Evolutionary conservation across 306 rosid species (phyloP).

Genomic region (Cajanus cajan): DNA sequence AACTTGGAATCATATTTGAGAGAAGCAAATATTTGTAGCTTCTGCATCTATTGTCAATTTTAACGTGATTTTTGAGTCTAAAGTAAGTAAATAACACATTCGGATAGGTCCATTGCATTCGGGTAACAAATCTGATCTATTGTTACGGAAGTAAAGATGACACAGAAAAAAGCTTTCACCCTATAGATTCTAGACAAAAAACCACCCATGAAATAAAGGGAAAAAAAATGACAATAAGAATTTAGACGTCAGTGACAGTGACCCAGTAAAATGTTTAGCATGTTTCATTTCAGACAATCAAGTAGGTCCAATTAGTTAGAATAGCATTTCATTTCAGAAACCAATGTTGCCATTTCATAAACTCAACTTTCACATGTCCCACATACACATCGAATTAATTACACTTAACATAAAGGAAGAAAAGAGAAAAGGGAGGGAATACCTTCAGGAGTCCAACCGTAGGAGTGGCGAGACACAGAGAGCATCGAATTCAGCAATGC

Average conservation of each 20-base stretch:
- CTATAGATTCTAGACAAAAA: not conserved
- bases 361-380: not conserved
- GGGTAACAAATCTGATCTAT: not conserved
- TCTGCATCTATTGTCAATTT: no score
- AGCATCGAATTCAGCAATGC: conserved; percentile 92
- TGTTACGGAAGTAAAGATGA: not conserved
- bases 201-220: not conserved
- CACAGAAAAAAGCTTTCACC: not conserved
- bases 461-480: conserved; percentile 65
- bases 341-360: not conserved
- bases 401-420: not conserved
- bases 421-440: not conserved
- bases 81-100: no score
- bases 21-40: no score
- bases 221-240: not conserved
- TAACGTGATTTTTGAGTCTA: no score
- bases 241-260: not conserved
- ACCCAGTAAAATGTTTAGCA: not conserved
- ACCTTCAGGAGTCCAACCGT: conserved; percentile 91
- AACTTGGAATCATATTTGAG: no score
- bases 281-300: not conserved
- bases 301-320: not conserved
- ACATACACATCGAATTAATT: not conserved
- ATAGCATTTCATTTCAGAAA: conserved; percentile 4
- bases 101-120: no score